phyloP scores from a whole-genome alignment of 306 rosid genomes.

The Albizia julibrissin region DNA sequence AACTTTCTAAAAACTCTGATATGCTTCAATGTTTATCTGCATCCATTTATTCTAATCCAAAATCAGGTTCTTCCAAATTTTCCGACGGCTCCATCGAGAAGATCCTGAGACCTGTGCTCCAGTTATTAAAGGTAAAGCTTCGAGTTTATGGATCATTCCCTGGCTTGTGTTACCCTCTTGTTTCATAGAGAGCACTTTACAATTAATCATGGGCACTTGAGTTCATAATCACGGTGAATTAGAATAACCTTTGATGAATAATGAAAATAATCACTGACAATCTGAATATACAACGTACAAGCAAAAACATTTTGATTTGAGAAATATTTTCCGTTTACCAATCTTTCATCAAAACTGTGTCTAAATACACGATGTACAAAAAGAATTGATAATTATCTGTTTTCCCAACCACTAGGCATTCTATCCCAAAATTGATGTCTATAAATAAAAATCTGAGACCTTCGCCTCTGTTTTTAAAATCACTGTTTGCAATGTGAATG shows the following conservation, averaged over 20 bases:
- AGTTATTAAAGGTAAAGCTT: background rate
- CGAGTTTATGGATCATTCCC: background rate
- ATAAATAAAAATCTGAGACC: slow-evolving; percentile 18
- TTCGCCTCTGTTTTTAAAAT: background rate
- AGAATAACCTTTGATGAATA: background rate
- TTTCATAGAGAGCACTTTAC: background rate
- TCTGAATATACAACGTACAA: background rate
- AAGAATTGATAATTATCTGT: slow-evolving; percentile 24
- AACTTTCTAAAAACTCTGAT: background rate
- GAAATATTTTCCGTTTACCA: slow-evolving; percentile 1
- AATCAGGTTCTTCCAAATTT: background rate
- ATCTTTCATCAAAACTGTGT: slow-evolving; percentile 29
- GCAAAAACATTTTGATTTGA: background rate
- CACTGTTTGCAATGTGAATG: background rate
- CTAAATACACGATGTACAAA: slow-evolving; percentile 3
- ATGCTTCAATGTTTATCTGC: background rate
- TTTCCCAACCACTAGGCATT: slow-evolving; percentile 13
- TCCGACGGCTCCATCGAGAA: background rate
- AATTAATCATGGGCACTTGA: background rate
- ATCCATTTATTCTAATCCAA: background rate
- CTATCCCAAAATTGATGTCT: slow-evolving; percentile 15
- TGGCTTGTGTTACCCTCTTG: background rate
- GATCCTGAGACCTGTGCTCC: background rate
- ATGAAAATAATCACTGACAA: background rate
- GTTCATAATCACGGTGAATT: background rate